These are phyloP conservation scores for Mucuna pruriens DNA, from an alignment of 306 rosid species.

Conservation along the genomic window DNA sequence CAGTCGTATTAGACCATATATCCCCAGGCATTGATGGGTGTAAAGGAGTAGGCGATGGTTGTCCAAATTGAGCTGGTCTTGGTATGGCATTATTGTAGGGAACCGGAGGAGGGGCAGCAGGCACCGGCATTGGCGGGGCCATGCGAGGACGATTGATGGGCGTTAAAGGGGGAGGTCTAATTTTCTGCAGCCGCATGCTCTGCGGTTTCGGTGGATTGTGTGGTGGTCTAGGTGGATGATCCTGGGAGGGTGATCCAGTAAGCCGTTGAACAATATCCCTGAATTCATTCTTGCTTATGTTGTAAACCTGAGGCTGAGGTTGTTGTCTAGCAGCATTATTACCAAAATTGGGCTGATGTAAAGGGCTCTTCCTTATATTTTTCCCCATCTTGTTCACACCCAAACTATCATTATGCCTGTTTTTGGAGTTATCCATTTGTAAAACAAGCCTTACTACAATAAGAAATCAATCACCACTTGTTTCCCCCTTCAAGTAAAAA, in stretches of 20 bases:
- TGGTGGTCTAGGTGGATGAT: constrained; percentile 76
- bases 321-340: constrained; percentile 76
- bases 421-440: constrained; percentile 78
- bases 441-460: constrained; percentile 34
- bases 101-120: constrained; percentile 58
- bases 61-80: constrained; percentile 70
- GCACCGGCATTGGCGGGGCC: constrained; percentile 56
- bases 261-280: constrained; percentile 94
- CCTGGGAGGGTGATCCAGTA: constrained; percentile 93
- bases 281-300: constrained; percentile 94
- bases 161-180: constrained; percentile 87
- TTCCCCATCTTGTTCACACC: constrained; percentile 93
- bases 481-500: constrained; percentile 38
- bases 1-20: constrained; percentile 67
- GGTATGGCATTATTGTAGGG: constrained; percentile 57
- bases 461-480: constrained; percentile 28
- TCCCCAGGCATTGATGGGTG: constrained; percentile 49
- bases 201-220: constrained; percentile 81
- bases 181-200: constrained; percentile 82
- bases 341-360: constrained; percentile 79
- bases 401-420: constrained; percentile 68
- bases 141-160: constrained; percentile 69
- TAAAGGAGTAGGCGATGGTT: constrained; percentile 57
- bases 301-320: constrained; percentile 97
- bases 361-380: constrained; percentile 89